Percentiles rank a stretch among this genome's conserved stretches.
Conservation (phyloP, 257 asterid genomes). For the Solanum lycopersicoides region DNA sequence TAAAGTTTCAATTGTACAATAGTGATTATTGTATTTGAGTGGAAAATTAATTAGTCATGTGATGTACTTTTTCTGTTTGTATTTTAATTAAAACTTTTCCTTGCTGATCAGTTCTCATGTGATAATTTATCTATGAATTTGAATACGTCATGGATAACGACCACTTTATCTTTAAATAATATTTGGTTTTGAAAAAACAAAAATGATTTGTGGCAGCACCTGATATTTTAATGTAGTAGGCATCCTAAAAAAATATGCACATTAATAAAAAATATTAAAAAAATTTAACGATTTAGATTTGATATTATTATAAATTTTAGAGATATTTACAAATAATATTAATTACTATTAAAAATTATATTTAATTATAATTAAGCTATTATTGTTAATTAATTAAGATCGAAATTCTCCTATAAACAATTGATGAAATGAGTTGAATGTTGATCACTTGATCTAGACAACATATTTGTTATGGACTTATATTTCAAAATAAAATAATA, state of each 20-base stretch:
- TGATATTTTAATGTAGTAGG: neutral
- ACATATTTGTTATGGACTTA: too few relatives aligned
- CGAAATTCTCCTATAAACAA: too few relatives aligned
- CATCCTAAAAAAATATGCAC: neutral
- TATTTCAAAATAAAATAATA: too few relatives aligned
- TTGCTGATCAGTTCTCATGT: neutral
- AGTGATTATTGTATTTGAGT: neutral
- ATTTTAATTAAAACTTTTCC: neutral
- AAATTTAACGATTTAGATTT: fast-evolving
- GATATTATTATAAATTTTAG: too few relatives aligned
- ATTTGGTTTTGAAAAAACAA: neutral
- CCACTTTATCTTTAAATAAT: neutral
- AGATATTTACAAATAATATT: too few relatives aligned
- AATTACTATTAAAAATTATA: too few relatives aligned
- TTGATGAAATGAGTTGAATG: too few relatives aligned
- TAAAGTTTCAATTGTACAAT: neutral
- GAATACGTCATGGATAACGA: neutral
- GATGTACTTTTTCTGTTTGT: neutral
- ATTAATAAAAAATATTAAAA: too few relatives aligned
- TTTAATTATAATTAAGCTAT: too few relatives aligned
- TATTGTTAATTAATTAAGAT: too few relatives aligned
- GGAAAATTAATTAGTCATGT: neutral
- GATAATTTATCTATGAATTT: neutral
- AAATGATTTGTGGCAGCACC: neutral
- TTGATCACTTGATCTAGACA: too few relatives aligned